phyloP scores from a whole-genome alignment of 2,329 filamentous ascomycete genomes.

The Monilinia fructicola region DNA sequence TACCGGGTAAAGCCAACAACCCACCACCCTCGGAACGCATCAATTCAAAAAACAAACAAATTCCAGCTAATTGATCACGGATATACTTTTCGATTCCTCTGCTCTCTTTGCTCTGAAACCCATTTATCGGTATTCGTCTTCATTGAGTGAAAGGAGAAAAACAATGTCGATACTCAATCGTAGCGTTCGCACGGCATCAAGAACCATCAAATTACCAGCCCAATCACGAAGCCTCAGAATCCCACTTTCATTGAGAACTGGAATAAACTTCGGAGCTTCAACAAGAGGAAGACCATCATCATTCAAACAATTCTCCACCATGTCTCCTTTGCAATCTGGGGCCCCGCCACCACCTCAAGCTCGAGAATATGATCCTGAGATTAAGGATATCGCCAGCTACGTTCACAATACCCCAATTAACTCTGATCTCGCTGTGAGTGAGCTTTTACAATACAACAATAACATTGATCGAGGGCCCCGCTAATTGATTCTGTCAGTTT shows the following conservation, averaged over 20 bases:
- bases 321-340: conserved; percentile 42
- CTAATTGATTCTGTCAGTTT: conserved; percentile 55
- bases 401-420: conserved; percentile 89
- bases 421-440: conserved; percentile 84
- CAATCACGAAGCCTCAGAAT: conserved; percentile 36
- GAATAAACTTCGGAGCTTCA: conserved; percentile 30
- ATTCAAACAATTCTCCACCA: conserved; percentile 41
- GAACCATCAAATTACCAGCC: conserved; percentile 35
- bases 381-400: conserved; percentile 92
- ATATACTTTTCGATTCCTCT: not conserved
- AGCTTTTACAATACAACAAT: conserved; percentile 30
- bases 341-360: conserved; percentile 52
- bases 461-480: conserved; percentile 21
- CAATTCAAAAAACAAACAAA: not conserved
- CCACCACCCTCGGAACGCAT: too few relatives aligned
- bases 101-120: not conserved
- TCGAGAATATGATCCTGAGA: conserved; percentile 82
- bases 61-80: not conserved
- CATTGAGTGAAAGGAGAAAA: conserved; percentile 1
- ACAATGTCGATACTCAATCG: conserved; percentile 41
- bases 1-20: not conserved
- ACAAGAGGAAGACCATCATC: conserved; percentile 28
- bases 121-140: not conserved
- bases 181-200: conserved; percentile 38
- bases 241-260: conserved; percentile 35